Percentiles rank a stretch among this genome's conserved stretches.
Conservation (phyloP, 1,284 basidiomycete species). For the Ceraceosorus guamensis region DNA sequence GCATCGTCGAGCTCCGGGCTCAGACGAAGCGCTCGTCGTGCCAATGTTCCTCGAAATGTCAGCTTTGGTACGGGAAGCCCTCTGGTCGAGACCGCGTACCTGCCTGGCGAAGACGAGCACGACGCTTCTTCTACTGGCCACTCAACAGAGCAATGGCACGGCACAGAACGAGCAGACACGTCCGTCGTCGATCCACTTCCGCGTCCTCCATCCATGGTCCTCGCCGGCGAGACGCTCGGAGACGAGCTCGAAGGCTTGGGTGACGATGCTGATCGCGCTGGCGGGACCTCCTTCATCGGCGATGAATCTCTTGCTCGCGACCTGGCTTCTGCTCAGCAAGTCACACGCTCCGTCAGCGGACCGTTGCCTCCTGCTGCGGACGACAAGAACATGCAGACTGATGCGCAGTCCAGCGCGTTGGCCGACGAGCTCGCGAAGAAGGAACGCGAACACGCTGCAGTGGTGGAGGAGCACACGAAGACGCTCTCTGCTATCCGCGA, state of each 20-base stretch:
- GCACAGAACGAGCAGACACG: no score
- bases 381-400: conserved; percentile 19
- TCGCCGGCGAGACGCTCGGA: conserved; percentile 26
- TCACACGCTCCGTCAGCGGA: neutral
- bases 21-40: no score
- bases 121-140: conserved; percentile 13
- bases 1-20: no score
- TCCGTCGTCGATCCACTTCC: no score
- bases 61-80: neutral
- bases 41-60: conserved; percentile 6
- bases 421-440: conserved; percentile 15
- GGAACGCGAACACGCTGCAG: conserved; percentile 15
- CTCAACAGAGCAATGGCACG: neutral
- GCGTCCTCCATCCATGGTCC: conserved; percentile 20
- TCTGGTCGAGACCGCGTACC: neutral
- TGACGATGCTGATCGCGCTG: no score
- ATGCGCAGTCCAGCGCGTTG: conserved; percentile 22
- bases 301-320: conserved; percentile 8
- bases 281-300: conserved; percentile 6
- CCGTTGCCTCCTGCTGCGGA: conserved; percentile 3
- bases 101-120: conserved; percentile 3
- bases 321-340: neutral
- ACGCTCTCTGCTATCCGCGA: conserved; percentile 13
- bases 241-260: conserved; percentile 19
- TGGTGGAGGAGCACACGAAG: conserved; percentile 13